A percentile compares a stretch with the other conserved stretches of the same genome.
These are phyloP conservation scores for Paramyrothecium sp. DNA, from an alignment of 2,329 filamentous ascomycete genomes.

Conservation along the genomic window DNA sequence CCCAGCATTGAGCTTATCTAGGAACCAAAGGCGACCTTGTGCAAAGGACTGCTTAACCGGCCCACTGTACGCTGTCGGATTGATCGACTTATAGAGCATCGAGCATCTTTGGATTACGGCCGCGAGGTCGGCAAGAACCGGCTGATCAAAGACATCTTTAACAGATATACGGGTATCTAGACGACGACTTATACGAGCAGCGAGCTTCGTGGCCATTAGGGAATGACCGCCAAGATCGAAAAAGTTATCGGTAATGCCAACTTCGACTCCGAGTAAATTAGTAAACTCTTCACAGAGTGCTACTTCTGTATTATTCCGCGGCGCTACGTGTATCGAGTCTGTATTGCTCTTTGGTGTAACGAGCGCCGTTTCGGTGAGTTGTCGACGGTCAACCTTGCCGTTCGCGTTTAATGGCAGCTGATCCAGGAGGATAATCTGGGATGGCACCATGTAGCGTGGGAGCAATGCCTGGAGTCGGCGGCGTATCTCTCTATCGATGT, in stretches of 20 bases:
- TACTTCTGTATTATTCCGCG: conserved; percentile 4
- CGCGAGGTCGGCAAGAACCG: background rate
- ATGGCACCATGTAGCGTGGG: conserved; percentile 23
- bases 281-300: conserved; percentile 9
- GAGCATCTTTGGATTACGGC: background rate
- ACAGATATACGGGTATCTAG: background rate
- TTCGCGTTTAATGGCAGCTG: conserved; percentile 22
- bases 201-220: conserved; percentile 14
- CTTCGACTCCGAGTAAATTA: background rate
- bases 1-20: conserved; percentile 8
- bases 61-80: background rate
- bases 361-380: conserved; percentile 12
- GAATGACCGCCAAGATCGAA: conserved; percentile 25
- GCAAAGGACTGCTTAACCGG: conserved; percentile 14
- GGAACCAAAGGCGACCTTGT: conserved; percentile 12
- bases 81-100: background rate
- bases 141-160: background rate
- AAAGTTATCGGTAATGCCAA: conserved; percentile 15
- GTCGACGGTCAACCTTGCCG: conserved; percentile 19
- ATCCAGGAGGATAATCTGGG: conserved; percentile 15
- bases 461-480: conserved; percentile 4
- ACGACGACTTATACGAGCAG: background rate
- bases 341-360: conserved; percentile 22
- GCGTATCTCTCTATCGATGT: conserved; percentile 2
- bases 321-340: conserved; percentile 16